Conservation (phyloP, 2,329 filamentous ascomycete species). For the Corynespora cassiicola region DNA sequence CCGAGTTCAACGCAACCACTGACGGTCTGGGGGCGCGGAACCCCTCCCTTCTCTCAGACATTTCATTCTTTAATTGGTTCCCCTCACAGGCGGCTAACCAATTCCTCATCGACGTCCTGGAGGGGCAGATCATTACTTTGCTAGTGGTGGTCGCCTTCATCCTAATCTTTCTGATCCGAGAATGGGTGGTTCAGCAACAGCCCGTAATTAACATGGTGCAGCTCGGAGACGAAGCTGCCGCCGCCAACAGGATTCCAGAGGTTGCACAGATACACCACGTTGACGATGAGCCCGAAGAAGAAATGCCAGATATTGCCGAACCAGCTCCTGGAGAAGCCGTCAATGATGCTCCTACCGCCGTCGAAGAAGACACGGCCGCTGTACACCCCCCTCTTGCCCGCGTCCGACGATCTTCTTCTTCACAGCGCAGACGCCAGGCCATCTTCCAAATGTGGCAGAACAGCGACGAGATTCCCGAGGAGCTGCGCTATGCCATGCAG, state of each 20-base stretch:
- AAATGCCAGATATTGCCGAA: too few relatives aligned
- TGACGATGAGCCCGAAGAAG: slow-evolving; percentile 29
- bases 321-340: slow-evolving; percentile 1
- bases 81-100: slow-evolving; percentile 74
- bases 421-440: slow-evolving; percentile 18
- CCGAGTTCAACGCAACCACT: slow-evolving; percentile 34
- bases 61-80: slow-evolving; percentile 58
- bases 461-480: slow-evolving; percentile 25
- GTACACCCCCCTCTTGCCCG: too few relatives aligned
- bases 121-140: slow-evolving; percentile 93
- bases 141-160: slow-evolving; percentile 94
- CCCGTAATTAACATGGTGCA: slow-evolving; percentile 81
- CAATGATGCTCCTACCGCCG: too few relatives aligned
- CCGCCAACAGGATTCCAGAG: slow-evolving; percentile 17
- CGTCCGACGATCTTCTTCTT: slow-evolving; percentile 21
- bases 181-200: slow-evolving; percentile 98
- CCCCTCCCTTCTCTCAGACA: slow-evolving; percentile 61
- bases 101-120: slow-evolving; percentile 79
- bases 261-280: slow-evolving; percentile 9
- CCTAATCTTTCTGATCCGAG: slow-evolving; percentile 92
- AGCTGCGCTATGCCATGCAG: slow-evolving; percentile 20
- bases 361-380: too few relatives aligned
- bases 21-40: slow-evolving; percentile 28
- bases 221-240: slow-evolving; percentile 38
- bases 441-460: slow-evolving; percentile 21